Evolutionary conservation across 495 filamentous ascomycete genomes (phyloP).

Genomic region (Trichoderma reesei): DNA sequence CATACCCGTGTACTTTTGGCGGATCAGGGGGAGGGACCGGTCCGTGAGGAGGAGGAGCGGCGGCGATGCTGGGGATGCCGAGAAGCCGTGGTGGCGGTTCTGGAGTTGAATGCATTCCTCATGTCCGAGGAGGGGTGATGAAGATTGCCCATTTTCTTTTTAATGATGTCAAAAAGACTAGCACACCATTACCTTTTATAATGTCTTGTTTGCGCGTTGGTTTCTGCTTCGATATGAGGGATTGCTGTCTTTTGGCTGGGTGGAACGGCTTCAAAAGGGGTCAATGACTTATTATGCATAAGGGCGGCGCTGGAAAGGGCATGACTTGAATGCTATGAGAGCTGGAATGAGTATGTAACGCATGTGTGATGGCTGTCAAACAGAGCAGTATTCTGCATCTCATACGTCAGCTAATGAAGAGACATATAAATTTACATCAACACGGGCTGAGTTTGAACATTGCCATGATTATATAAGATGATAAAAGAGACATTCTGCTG

Average conservation of each 20-base stretch:
- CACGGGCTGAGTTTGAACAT: too few species aligned
- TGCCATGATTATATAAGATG: too few species aligned
- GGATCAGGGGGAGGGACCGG: slow-evolving; percentile 51
- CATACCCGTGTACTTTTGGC: slow-evolving; percentile 80
- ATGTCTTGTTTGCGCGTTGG: too few species aligned
- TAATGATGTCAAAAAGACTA: too few species aligned
- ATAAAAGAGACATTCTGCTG: background rate
- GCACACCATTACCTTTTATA: too few species aligned
- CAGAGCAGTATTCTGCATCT: too few species aligned
- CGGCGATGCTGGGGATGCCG: slow-evolving; percentile 13
- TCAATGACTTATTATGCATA: background rate
- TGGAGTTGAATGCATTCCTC: slow-evolving; percentile 20
- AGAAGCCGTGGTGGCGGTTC: slow-evolving; percentile 33
- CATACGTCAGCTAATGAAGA: too few species aligned
- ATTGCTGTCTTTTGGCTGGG: background rate
- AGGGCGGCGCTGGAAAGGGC: too few species aligned
- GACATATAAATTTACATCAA: background rate
- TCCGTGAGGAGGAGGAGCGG: slow-evolving; percentile 26
- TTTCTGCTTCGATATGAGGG: background rate
- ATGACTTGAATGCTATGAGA: background rate
- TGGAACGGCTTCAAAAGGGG: background rate
- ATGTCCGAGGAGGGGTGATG: background rate
- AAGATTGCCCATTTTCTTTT: background rate
- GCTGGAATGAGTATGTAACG: background rate
- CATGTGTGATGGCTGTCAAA: too few species aligned